Percentiles rank a stretch among this genome's conserved stretches.
These are phyloP conservation scores for Samsoniella hepiali DNA, from an alignment of 2,329 filamentous ascomycete species.

Conservation along the genomic window DNA sequence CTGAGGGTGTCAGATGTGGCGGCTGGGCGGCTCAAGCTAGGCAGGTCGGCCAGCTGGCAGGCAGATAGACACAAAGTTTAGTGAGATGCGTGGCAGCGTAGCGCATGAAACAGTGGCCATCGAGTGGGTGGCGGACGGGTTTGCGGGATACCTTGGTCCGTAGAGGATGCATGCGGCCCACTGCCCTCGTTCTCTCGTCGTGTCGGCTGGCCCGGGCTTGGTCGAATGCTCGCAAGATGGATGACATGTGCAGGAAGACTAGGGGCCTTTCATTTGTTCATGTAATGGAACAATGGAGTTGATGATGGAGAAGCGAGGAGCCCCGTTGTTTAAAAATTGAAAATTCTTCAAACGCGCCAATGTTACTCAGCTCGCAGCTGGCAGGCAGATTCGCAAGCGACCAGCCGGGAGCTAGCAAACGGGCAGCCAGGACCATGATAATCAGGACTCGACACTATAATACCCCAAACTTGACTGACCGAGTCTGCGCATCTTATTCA, in stretches of 20 bases:
- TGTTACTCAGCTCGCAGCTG: not conserved
- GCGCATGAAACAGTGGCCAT: slow-evolving; percentile 6
- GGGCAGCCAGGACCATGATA: not conserved
- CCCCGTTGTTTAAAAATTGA: slow-evolving; percentile 2
- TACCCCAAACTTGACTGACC: not conserved
- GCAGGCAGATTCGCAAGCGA: not conserved
- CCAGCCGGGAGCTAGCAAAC: not conserved
- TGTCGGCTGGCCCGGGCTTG: not conserved
- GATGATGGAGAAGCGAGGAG: slow-evolving; percentile 1
- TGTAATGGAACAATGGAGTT: not conserved
- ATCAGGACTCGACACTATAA: not conserved
- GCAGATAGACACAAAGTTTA: slow-evolving; percentile 15
- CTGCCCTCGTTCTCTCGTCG: not conserved
- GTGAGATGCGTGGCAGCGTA: slow-evolving; percentile 10
- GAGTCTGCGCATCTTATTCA: too few relatives aligned
- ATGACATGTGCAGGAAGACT: not conserved
- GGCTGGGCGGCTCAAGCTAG: slow-evolving; percentile 8
- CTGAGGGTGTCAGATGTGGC: not conserved
- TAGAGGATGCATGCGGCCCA: not conserved
- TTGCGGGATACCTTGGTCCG: not conserved
- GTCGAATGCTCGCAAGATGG: not conserved
- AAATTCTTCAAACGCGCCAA: not conserved
- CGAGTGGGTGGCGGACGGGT: not conserved
- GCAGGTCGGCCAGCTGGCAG: not conserved
- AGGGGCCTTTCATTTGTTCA: not conserved